A percentile compares a stretch with the other conserved stretches of the same genome.
Evolutionary conservation across 2,329 filamentous ascomycete species (phyloP).

Genomic region (Pseudohalonectria lignicola): DNA sequence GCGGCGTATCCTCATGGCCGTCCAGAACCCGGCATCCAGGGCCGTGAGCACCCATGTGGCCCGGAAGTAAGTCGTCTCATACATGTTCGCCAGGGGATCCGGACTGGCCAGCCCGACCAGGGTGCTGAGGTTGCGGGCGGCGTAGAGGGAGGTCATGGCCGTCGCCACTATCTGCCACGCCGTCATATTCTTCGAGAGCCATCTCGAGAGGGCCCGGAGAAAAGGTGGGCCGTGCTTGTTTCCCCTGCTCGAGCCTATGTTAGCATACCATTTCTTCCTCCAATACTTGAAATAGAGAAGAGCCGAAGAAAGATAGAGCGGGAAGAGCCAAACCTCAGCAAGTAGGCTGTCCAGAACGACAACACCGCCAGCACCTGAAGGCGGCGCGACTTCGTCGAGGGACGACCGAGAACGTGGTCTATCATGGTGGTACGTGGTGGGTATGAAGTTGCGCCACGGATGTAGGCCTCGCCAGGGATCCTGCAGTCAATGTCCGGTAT

Average conservation of each 20-base stretch:
- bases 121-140: constrained; percentile 86
- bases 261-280: too few species aligned
- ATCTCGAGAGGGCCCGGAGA: constrained; percentile 57
- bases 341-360: constrained; percentile 81
- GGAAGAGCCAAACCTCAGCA: constrained; percentile 49
- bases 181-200: constrained; percentile 62
- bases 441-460: too few species aligned
- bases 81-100: constrained; percentile 88
- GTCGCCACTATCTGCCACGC: constrained; percentile 83
- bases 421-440: constrained; percentile 42
- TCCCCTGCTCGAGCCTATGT: constrained; percentile 44
- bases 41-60: constrained; percentile 96
- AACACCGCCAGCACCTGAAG: constrained; percentile 87
- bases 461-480: too few species aligned
- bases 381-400: constrained; percentile 82
- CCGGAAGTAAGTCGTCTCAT: constrained; percentile 83
- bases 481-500: background rate
- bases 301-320: background rate
- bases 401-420: constrained; percentile 88
- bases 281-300: background rate
- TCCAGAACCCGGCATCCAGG: constrained; percentile 95
- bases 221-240: constrained; percentile 80
- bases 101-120: constrained; percentile 84
- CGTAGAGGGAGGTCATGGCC: constrained; percentile 84
- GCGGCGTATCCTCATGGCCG: constrained; percentile 77